Conservation (phyloP, 306 rosid species). For the Rosa persica region DNA sequence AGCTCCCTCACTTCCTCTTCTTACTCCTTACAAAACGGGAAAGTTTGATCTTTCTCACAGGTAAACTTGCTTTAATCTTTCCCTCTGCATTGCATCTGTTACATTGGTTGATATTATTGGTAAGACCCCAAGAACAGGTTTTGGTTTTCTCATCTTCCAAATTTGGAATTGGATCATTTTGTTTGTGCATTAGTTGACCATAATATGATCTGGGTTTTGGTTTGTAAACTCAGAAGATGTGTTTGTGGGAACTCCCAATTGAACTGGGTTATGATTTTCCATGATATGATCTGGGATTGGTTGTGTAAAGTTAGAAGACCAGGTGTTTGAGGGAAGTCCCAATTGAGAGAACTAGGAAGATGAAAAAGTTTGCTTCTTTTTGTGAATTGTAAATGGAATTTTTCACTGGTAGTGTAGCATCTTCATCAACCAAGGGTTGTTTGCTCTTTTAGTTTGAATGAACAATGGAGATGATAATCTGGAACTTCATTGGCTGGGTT, state of each 20-base stretch:
- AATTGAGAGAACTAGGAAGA: background rate
- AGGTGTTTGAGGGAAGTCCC: background rate
- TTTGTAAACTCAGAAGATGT: background rate
- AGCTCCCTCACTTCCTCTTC: conserved; percentile 34
- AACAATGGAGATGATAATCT: background rate
- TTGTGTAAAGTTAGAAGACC: no score
- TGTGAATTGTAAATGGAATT: no score
- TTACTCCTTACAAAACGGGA: conserved; percentile 43
- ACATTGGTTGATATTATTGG: background rate
- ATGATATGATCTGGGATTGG: no score
- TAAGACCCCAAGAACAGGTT: background rate
- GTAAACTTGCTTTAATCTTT: conserved; percentile 21
- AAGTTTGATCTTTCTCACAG: conserved; percentile 53
- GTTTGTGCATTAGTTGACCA: background rate
- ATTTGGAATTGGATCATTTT: background rate
- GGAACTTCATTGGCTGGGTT: background rate
- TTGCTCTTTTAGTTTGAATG: background rate
- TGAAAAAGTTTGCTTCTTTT: background rate
- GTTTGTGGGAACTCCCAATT: background rate
- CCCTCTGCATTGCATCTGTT: background rate
- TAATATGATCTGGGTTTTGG: background rate
- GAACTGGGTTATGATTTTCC: background rate
- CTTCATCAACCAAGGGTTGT: no score
- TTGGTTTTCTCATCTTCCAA: background rate
- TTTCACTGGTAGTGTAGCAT: no score